A percentile compares a stretch with the other conserved stretches of the same genome.
phyloP scores from a whole-genome alignment of 2,329 filamentous ascomycete genomes.

The Colletotrichum spaethianum region DNA sequence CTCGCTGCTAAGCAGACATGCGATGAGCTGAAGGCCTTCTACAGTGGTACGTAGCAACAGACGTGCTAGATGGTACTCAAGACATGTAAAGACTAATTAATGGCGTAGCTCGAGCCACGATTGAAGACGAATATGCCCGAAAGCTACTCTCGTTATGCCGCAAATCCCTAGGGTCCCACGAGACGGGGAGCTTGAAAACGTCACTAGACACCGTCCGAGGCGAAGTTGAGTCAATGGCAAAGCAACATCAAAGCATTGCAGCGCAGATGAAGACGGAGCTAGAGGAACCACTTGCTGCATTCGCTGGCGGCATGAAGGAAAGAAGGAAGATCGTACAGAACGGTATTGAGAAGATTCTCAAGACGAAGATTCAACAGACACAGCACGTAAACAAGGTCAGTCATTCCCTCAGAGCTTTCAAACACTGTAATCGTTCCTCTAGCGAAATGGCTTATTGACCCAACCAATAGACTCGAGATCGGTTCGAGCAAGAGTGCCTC shows the following conservation, averaged over 20 bases:
- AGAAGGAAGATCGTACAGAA: conserved; percentile 95
- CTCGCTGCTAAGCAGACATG: conserved; percentile 93
- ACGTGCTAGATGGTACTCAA: not conserved
- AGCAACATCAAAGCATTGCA: conserved; percentile 91
- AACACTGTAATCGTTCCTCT: not conserved
- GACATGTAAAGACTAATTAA: conserved; percentile 10
- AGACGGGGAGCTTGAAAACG: conserved; percentile 84
- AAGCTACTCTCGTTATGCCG: conserved; percentile 89
- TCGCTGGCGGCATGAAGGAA: conserved; percentile 96
- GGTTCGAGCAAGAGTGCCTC: conserved; percentile 96
- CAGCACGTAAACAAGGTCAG: conserved; percentile 89
- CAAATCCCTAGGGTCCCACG: conserved; percentile 90
- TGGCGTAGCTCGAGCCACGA: conserved; percentile 81
- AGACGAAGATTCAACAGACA: conserved; percentile 93
- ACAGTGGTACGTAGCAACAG: conserved; percentile 73
- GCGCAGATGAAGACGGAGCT: conserved; percentile 96
- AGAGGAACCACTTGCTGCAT: conserved; percentile 92
- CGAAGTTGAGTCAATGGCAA: conserved; percentile 94
- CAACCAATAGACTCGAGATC: conserved; percentile 80
- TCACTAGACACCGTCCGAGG: conserved; percentile 91
- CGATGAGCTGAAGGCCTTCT: conserved; percentile 94
- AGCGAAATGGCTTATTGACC: conserved; percentile 29
- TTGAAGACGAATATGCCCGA: conserved; percentile 96
- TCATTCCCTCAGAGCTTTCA: not conserved
- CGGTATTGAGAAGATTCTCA: conserved; percentile 93